A percentile compares a stretch with the other conserved stretches of the same genome.
These are phyloP conservation scores for Candida namnaoensis DNA, from an alignment of 805 yeast species.

Conservation along the genomic window DNA sequence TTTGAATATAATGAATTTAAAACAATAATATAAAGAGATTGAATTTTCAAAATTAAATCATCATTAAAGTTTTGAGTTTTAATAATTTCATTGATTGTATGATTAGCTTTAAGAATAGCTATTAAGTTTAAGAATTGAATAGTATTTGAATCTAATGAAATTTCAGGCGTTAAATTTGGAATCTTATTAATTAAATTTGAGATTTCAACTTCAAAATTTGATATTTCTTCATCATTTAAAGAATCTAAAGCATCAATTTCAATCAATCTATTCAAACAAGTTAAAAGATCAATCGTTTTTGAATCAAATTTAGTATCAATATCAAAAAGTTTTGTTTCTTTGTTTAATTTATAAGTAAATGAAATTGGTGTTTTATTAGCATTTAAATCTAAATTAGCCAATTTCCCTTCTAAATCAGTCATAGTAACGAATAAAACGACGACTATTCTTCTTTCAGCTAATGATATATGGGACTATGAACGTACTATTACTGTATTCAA, in stretches of 20 bases:
- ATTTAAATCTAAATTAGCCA: too few species aligned
- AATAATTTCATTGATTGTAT: slow-evolving; percentile 7
- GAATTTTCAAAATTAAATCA: slow-evolving; percentile 9
- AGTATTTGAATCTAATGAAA: neutral
- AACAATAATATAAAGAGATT: slow-evolving; percentile 5
- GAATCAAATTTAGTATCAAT: too few species aligned
- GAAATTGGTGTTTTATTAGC: too few species aligned
- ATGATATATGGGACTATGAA: too few species aligned
- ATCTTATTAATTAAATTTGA: neutral
- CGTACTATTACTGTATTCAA: too few species aligned
- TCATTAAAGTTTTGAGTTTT: slow-evolving; percentile 5
- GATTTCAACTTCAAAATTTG: neutral
- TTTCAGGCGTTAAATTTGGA: neutral
- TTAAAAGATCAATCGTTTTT: too few species aligned
- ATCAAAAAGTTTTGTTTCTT: too few species aligned
- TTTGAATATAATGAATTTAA: slow-evolving; percentile 2
- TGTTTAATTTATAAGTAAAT: too few species aligned
- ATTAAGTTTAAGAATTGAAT: slow-evolving; percentile 3
- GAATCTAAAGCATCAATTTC: neutral
- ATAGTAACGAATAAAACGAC: too few species aligned
- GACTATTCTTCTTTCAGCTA: too few species aligned
- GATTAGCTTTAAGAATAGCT: slow-evolving; percentile 10
- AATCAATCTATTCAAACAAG: neutral
- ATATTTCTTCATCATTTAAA: neutral
- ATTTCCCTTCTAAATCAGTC: too few species aligned